phyloP scores from a whole-genome alignment of 208 protist species.

The Acanthamoeba healyi region DNA sequence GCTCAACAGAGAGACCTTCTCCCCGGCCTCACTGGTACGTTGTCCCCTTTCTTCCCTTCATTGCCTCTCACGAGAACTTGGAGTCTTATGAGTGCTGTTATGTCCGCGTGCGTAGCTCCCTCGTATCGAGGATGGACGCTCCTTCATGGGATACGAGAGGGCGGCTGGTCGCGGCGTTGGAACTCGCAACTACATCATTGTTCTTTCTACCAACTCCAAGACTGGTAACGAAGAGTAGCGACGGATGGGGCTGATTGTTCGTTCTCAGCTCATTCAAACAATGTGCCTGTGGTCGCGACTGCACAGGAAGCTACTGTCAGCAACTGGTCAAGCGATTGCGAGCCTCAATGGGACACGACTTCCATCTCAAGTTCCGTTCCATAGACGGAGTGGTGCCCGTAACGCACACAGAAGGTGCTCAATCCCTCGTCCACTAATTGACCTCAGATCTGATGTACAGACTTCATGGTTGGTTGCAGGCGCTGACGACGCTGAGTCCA shows the following conservation, averaged over 20 bases:
- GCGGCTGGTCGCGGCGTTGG: constrained; percentile 67
- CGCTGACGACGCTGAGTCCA: neutral
- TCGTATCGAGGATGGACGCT: constrained; percentile 7
- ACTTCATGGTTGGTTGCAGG: no score
- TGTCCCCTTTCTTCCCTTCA: neutral
- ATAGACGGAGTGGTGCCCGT: constrained; percentile 77
- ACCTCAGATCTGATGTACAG: no score
- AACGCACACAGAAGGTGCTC: constrained; percentile 78
- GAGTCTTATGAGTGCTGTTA: neutral
- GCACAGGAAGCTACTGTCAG: constrained; percentile 42
- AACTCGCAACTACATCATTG: constrained; percentile 80
- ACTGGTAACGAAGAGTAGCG: no score
- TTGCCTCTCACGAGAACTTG: neutral
- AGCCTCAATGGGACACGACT: neutral
- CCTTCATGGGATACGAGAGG: constrained; percentile 47
- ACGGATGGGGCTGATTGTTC: no score
- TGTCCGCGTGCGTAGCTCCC: neutral
- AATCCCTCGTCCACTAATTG: no score
- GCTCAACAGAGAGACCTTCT: neutral
- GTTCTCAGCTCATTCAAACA: neutral
- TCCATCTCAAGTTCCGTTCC: constrained; percentile 65
- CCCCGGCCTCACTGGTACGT: neutral
- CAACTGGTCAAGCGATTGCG: constrained; percentile 14
- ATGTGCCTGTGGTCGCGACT: neutral
- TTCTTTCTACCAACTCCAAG: constrained; percentile 70